Base-by-base conservation (phyloP, 345 rosid species). In the Luvunga scandens region DNA sequence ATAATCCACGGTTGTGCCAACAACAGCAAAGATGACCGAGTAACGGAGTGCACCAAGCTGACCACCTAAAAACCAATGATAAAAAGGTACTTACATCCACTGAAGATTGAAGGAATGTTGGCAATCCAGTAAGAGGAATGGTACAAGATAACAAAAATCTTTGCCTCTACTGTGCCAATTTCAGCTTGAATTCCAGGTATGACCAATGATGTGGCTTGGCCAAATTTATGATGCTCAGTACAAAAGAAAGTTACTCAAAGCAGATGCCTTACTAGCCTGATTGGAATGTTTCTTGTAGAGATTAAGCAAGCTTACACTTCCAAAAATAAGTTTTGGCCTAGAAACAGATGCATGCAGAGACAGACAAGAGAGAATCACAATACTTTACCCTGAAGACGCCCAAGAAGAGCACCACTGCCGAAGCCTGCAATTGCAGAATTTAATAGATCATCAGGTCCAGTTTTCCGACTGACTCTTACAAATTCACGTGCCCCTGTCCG, bases 361-460 rank as follows among this genome's bases (percentile, higher is more conserved):
- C 34, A 25, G 3, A 71, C 13, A 27, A 39, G 34, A 78, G 48
- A 53, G 28, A 56, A 21, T 12, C 14, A 75, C 4, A 64, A 70
- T 53, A 62, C 27, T 71, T 39, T 66, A 94, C 98, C 97, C 85
- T 91, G 98, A 82, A 93, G 91, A 63, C 94, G 85, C 67, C 98
- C 98, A 64, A 93, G 91, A 75, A 95, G 72, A 80, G 97, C 94
- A 78, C 98, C 98, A 66, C 88, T 84, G 31, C 92, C 89, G 76
- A 93, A 88, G 45, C 98, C 98, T 22, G 93, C 97, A 80, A 93
- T 71, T 33, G 87, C 88, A 77, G 97, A 91, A 84, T 95, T 93
- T 62, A 90, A 45, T 50, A 90, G 77, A 90, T 91, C 97, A 81
- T 84, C 94, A 8, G 88, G 85, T 27, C 86, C 94, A 66, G 95